Percentiles rank a stretch among this genome's conserved stretches.
Evolutionary conservation across 495 filamentous ascomycete species (phyloP).

Genomic region (Lasiosphaeriaceae sp.): DNA sequence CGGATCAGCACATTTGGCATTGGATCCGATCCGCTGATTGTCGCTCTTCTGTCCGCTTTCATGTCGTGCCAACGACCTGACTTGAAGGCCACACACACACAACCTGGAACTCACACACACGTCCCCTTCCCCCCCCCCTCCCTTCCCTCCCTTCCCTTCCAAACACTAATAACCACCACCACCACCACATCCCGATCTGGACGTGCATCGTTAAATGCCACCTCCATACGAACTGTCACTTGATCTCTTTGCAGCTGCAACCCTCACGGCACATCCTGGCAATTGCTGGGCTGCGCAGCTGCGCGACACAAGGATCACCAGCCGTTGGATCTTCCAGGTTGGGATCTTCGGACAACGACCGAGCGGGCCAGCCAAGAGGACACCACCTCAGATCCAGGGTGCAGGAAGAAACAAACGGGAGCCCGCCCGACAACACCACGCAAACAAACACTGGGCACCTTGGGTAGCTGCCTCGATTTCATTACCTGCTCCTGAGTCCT

Average conservation of each 20-base stretch:
- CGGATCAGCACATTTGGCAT: not conserved
- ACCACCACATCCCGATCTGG: constrained; percentile 12
- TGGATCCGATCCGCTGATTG: no score
- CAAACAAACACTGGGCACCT: no score
- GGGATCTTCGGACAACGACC: not conserved
- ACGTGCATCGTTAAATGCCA: not conserved
- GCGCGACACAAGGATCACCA: not conserved
- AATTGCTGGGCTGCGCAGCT: constrained; percentile 7
- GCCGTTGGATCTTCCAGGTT: not conserved
- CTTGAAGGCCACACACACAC: no score
- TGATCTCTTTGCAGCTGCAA: constrained; percentile 33
- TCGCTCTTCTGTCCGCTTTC: no score
- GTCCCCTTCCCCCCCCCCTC: no score
- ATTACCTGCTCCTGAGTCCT: no score
- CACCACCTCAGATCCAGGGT: not conserved
- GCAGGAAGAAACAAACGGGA: not conserved
- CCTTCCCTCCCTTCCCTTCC: no score
- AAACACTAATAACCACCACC: not conserved
- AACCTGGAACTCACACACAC: no score
- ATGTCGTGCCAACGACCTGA: no score
- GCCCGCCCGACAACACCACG: not conserved
- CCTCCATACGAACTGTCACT: constrained; percentile 29
- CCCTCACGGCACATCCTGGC: constrained; percentile 21
- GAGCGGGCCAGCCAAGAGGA: not conserved
- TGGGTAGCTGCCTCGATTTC: no score